Conservation (phyloP, 176 grass and related monocot species). For the Raddia distichophylla region DNA sequence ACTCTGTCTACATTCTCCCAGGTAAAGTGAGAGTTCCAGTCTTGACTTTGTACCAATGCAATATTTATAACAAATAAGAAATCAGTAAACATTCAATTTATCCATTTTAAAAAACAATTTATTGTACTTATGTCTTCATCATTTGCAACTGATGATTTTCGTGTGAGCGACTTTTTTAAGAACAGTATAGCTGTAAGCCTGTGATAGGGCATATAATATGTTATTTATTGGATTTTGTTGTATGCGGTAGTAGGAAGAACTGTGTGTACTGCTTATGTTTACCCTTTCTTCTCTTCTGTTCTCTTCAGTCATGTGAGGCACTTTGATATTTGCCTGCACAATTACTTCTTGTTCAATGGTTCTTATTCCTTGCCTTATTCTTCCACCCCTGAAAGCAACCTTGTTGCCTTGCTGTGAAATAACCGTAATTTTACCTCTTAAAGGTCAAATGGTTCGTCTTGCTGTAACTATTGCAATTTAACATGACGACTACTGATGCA, state of each 20-base stretch:
- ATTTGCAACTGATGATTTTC: background rate
- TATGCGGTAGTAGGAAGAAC: background rate
- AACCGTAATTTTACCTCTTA: background rate
- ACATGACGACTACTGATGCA: background rate
- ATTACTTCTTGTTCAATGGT: background rate
- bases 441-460: constrained; percentile 4
- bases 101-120: background rate
- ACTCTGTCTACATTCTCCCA: background rate
- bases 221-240: background rate
- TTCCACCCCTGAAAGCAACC: background rate
- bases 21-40: background rate
- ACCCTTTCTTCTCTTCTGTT: background rate
- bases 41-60: background rate
- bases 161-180: background rate
- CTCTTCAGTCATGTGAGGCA: background rate
- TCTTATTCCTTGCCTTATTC: background rate
- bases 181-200: background rate
- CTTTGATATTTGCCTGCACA: background rate
- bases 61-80: background rate
- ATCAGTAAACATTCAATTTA: background rate
- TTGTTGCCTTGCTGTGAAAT: background rate
- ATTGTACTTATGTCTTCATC: background rate
- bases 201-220: background rate
- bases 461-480: constrained; percentile 28
- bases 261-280: background rate